Percentiles rank a stretch among this genome's conserved stretches.
Evolutionary conservation across 2,329 filamentous ascomycete genomes (phyloP).

Genomic region (Diaporthe sp.): DNA sequence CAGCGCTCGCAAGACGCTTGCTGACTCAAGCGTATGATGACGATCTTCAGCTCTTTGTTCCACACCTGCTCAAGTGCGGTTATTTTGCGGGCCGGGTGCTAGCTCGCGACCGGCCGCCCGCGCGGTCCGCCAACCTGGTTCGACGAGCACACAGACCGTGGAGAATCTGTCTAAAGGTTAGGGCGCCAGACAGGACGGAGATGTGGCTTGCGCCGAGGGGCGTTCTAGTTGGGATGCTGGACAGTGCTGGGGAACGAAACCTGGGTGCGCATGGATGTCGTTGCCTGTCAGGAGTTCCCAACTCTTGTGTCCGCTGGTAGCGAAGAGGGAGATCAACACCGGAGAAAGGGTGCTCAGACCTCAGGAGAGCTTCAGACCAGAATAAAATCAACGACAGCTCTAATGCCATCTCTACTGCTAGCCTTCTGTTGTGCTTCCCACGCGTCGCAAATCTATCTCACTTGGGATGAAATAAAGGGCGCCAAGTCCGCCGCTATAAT

Average conservation of each 20-base stretch:
- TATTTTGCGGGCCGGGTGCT: not conserved
- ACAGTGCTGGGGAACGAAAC: not conserved
- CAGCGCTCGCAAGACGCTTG: not conserved
- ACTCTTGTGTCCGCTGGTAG: not conserved
- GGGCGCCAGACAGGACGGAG: not conserved
- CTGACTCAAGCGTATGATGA: not conserved
- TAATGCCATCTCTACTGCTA: no score
- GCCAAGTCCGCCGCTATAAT: not conserved
- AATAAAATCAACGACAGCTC: not conserved
- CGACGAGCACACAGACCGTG: not conserved
- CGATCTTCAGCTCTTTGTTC: conserved; percentile 18
- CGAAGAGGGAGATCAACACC: conserved; percentile 4
- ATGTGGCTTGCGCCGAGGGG: conserved; percentile 3
- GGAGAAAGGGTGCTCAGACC: not conserved
- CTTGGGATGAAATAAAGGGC: not conserved
- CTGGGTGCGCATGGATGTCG: conserved; percentile 1
- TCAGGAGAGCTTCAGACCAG: not conserved
- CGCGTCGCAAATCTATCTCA: not conserved
- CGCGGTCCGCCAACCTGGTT: not conserved
- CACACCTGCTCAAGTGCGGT: not conserved
- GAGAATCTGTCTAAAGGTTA: not conserved
- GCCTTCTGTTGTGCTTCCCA: not conserved
- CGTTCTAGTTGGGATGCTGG: not conserved
- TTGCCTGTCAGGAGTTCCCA: conserved; percentile 20
- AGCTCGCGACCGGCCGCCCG: not conserved